Base-by-base conservation (phyloP, 148 eudicot genomes). In the Persicaria tinctoria region DNA sequence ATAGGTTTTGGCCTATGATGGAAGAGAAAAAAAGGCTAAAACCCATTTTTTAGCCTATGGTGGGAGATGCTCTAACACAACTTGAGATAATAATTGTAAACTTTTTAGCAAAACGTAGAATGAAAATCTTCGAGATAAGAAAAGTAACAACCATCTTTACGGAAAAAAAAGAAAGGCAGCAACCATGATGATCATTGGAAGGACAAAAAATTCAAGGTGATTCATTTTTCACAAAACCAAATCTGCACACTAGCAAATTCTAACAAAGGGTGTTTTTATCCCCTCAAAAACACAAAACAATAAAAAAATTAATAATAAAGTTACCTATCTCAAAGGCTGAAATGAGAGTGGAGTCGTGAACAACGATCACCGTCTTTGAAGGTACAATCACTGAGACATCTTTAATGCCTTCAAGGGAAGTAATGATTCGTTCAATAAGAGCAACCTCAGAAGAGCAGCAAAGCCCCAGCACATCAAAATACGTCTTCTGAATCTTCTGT, bases 381-480 rank as follows among this genome's bases (percentile, higher is more conserved):
- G 98, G 89, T 1, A 93, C 91, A 10, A 89, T 75, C 2, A 93
- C 90, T 4, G 95, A 81, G 0, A 91, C 86, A 8, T 88, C 85
- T 17, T 79, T 73, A 0, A 93, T 89, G 14, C 98, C 98, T 41
- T 89, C 87, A 10, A 89, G 77, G 6, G 91, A 82, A 48, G 72
- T 82, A 12, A 93, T 55, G 8, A 93, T 81, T 57, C 83, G 89
- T 81, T 93, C 97, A 2, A 93, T 83, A 23, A 93, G 64, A 1
- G 97, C 89, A 5, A 91, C 83, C 62, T 93, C 98, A 0, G 97
- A 91, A 0, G 93, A 75, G 57, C 98, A 93, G 62, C 98, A 93
- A 46, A 93, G 73, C 2, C 95, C 93, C 82, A 89, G 18, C 38
- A 93, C 98, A 47, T 93, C 91, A 27, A 93, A 93, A 60, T 91